Conservation (phyloP, 1,139 yeast genomes). For the Insectozyma bohioensis region DNA sequence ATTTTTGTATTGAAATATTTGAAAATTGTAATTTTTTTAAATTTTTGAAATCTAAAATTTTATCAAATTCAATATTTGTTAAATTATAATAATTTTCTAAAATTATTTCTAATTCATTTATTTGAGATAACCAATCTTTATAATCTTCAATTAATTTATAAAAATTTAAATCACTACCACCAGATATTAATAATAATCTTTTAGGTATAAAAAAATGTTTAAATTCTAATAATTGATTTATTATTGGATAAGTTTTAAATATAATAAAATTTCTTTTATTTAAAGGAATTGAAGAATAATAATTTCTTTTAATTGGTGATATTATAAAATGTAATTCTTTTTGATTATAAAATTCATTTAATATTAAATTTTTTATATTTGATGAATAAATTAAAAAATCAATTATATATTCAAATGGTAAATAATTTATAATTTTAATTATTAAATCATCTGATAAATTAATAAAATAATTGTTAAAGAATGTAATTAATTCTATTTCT, state of each 20-base stretch:
- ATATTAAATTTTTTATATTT: conserved; percentile 21
- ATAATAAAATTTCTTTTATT: conserved; percentile 22
- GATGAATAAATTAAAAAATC: conserved; percentile 27
- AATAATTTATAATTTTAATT: conserved; percentile 20
- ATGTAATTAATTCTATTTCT: too few species aligned
- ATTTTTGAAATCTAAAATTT: conserved; percentile 26
- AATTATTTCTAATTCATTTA: conserved; percentile 23
- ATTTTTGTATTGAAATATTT: conserved; percentile 20
- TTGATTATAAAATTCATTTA: conserved; percentile 23
- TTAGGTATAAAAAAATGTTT: conserved; percentile 31
- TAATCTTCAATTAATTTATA: conserved; percentile 23
- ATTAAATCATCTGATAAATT: conserved; percentile 31
- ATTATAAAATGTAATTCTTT: conserved; percentile 35
- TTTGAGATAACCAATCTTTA: conserved; percentile 17
- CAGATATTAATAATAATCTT: conserved; percentile 27
- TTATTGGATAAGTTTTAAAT: conserved; percentile 29
- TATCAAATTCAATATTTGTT: conserved; percentile 20
- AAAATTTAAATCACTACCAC: conserved; percentile 34
- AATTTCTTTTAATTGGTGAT: conserved; percentile 32
- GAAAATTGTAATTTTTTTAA: conserved; percentile 32
- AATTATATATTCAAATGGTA: conserved; percentile 27
- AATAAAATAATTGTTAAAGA: conserved; percentile 19
- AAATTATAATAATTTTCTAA: conserved; percentile 26
- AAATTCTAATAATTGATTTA: conserved; percentile 28
- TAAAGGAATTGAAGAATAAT: conserved; percentile 19